Evolutionary conservation across 805 yeast genomes (phyloP).

Genomic region (Candida peoriensis): DNA sequence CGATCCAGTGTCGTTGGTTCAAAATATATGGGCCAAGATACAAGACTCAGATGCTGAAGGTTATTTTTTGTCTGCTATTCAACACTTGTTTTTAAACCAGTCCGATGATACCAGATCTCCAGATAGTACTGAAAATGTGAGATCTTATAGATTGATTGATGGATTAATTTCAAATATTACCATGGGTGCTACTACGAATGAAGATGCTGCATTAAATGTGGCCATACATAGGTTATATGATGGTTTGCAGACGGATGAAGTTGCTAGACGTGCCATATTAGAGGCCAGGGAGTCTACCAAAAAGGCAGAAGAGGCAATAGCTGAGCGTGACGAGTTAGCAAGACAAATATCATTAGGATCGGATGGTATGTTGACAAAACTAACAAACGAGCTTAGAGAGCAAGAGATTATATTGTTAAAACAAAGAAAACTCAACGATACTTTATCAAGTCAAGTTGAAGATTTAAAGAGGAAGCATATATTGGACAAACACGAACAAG

Average conservation of each 20-base stretch:
- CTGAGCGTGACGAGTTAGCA: conserved; percentile 59
- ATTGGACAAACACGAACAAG: conserved; percentile 69
- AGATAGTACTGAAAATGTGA: conserved; percentile 38
- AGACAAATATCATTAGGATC: conserved; percentile 71
- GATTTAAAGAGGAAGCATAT: conserved; percentile 53
- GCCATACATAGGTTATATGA: conserved; percentile 71
- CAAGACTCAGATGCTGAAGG: conserved; percentile 46
- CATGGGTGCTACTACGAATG: conserved; percentile 40
- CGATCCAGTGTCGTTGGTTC: conserved; percentile 62
- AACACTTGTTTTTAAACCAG: conserved; percentile 44
- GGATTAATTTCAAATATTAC: conserved; percentile 62
- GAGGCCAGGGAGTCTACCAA: conserved; percentile 51
- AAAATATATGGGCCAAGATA: conserved; percentile 57
- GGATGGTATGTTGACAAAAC: conserved; percentile 58
- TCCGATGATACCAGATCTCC: conserved; percentile 35
- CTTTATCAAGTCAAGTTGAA: conserved; percentile 54
- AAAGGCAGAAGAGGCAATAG: conserved; percentile 49
- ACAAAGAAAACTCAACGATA: conserved; percentile 58
- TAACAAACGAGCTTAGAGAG: conserved; percentile 59
- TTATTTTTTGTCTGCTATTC: conserved; percentile 46
- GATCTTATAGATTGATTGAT: conserved; percentile 59
- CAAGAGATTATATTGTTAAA: conserved; percentile 52
- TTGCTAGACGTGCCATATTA: conserved; percentile 65
- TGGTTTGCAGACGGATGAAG: conserved; percentile 77
- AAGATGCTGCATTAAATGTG: conserved; percentile 65